Conservation (phyloP, 495 filamentous ascomycete genomes). For the Aspergillus cristatus region DNA sequence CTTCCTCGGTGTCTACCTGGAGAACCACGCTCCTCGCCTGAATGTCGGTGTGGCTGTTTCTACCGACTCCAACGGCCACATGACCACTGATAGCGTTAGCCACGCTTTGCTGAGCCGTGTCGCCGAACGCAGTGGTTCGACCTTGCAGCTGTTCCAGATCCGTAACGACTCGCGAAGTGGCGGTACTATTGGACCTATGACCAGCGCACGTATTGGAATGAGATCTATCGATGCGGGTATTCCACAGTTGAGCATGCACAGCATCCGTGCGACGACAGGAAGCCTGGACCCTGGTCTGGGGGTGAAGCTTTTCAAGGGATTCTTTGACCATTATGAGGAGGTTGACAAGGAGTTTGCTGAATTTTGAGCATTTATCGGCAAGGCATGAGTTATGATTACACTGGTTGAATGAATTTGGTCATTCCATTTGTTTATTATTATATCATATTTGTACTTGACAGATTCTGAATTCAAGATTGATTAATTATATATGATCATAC, state of each 20-base stretch:
- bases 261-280: slow-evolving; percentile 84
- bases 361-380: slow-evolving; percentile 14
- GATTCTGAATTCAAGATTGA: too few species aligned
- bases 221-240: slow-evolving; percentile 84
- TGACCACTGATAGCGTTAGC: slow-evolving; percentile 80
- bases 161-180: slow-evolving; percentile 81
- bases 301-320: slow-evolving; percentile 79
- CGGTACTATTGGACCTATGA: slow-evolving; percentile 93
- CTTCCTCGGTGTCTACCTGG: slow-evolving; percentile 70
- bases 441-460: too few species aligned
- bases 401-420: too few species aligned
- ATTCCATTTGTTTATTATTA: background rate
- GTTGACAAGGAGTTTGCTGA: slow-evolving; percentile 76
- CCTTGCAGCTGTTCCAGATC: slow-evolving; percentile 87
- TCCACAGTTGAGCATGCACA: slow-evolving; percentile 91
- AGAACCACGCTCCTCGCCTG: slow-evolving; percentile 77
- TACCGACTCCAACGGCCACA: slow-evolving; percentile 85
- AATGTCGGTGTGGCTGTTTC: slow-evolving; percentile 82
- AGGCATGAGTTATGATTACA: too few species aligned
- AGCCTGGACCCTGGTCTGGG: slow-evolving; percentile 81
- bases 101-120: slow-evolving; percentile 66
- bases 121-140: slow-evolving; percentile 57
- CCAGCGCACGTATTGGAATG: slow-evolving; percentile 71
- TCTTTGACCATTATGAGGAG: slow-evolving; percentile 79
- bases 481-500: too few species aligned